A percentile compares a stretch with the other conserved stretches of the same genome.
Evolutionary conservation across 345 rosid genomes (phyloP).

Genomic region (Salix dunnii): DNA sequence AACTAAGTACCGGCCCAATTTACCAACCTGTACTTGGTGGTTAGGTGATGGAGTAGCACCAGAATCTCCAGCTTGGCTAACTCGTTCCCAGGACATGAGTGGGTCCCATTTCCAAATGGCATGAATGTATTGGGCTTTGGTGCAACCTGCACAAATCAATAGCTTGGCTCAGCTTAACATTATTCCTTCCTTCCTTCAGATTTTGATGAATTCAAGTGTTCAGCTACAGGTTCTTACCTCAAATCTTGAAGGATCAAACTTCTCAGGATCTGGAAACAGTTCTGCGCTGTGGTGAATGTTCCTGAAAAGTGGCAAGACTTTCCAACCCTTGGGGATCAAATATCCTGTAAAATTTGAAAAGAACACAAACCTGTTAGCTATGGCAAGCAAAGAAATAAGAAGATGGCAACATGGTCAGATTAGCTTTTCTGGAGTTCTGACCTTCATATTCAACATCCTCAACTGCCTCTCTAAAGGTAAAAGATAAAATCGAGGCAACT

Average conservation of each 20-base stretch:
- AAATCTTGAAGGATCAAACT: constrained; percentile 51
- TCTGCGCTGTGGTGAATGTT: constrained; percentile 48
- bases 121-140: constrained; percentile 79
- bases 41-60: constrained; percentile 79
- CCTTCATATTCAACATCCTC: constrained; percentile 87
- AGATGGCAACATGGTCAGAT: too few species aligned
- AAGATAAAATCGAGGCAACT: constrained; percentile 78
- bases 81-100: constrained; percentile 89
- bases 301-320: constrained; percentile 52
- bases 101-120: constrained; percentile 92
- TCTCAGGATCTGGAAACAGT: constrained; percentile 38
- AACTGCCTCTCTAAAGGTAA: constrained; percentile 89
- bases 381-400: background rate
- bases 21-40: constrained; percentile 83
- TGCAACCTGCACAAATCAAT: constrained; percentile 44
- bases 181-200: background rate
- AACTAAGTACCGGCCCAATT: background rate
- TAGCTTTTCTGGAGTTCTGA: constrained; percentile 6
- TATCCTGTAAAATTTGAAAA: constrained; percentile 24
- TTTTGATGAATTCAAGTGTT: background rate
- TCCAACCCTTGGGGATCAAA: constrained; percentile 60
- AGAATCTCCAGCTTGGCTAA: constrained; percentile 73
- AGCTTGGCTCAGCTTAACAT: background rate
- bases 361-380: background rate
- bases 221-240: constrained; percentile 25